Percentiles rank a stretch among this genome's conserved stretches.
phyloP scores from a whole-genome alignment of 306 rosid species.

The Begonia fuchsioides region DNA sequence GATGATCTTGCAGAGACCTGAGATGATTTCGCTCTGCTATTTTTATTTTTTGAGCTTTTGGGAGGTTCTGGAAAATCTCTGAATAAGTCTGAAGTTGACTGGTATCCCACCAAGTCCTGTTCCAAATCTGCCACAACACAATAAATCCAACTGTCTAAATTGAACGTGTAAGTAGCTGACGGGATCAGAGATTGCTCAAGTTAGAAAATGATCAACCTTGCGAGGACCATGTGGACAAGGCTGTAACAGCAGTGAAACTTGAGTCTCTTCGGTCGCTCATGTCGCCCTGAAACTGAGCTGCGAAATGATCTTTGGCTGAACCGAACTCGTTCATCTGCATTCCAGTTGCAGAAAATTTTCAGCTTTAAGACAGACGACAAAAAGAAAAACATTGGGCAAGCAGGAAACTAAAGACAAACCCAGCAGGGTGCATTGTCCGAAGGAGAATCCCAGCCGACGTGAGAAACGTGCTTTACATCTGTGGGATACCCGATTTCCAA shows the following conservation, averaged over 20 bases:
- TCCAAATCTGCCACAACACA: constrained; percentile 33
- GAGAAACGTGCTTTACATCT: constrained; percentile 13
- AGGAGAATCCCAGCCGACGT: constrained; percentile 11
- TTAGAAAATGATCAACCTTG: constrained; percentile 24
- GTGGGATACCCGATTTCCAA: constrained; percentile 12
- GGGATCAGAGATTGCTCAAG: no score
- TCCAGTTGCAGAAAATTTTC: background rate
- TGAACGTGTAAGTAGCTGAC: no score
- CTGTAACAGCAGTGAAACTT: constrained; percentile 31
- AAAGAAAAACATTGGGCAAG: background rate
- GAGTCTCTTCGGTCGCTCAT: constrained; percentile 41
- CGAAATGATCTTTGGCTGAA: constrained; percentile 36
- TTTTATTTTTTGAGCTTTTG: constrained; percentile 47
- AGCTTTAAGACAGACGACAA: background rate
- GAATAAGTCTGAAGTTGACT: constrained; percentile 22
- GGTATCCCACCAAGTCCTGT: constrained; percentile 20
- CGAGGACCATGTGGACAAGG: constrained; percentile 49
- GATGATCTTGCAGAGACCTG: constrained; percentile 37
- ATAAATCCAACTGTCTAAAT: no score
- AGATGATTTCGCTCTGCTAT: constrained; percentile 27
- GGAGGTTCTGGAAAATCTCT: constrained; percentile 33
- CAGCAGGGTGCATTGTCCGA: constrained; percentile 1
- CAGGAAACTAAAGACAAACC: background rate
- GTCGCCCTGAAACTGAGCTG: constrained; percentile 34
- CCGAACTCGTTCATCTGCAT: constrained; percentile 68